Percentiles rank a stretch among this genome's conserved stretches.
phyloP scores from a whole-genome alignment of 2,329 filamentous ascomycete genomes.

The Hypoxylon sp. region DNA sequence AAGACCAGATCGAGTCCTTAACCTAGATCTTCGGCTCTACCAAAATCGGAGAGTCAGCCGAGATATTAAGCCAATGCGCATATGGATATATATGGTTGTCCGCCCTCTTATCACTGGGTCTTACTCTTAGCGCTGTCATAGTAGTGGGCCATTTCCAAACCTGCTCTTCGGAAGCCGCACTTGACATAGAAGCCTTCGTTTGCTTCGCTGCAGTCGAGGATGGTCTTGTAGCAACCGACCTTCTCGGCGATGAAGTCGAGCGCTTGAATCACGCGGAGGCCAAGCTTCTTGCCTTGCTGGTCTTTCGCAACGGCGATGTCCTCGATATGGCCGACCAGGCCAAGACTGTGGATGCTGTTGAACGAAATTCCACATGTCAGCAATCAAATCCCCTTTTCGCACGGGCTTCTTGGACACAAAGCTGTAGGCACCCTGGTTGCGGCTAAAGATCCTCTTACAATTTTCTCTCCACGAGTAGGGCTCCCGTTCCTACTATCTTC shows the following conservation, averaged over 20 bases:
- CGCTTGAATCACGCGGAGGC: conserved; percentile 91
- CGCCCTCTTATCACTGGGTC: conserved; percentile 43
- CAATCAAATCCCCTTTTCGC: conserved; percentile 10
- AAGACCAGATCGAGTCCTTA: conserved; percentile 30
- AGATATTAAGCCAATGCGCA: conserved; percentile 25
- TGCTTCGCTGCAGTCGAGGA: conserved; percentile 94
- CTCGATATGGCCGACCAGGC: conserved; percentile 93
- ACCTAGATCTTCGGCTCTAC: conserved; percentile 36
- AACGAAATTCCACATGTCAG: conserved; percentile 37
- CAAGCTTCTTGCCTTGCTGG: conserved; percentile 97
- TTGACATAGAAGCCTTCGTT: conserved; percentile 99
- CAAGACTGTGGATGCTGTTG: conserved; percentile 79
- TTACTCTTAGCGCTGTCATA: conserved; percentile 73
- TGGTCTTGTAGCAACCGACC: conserved; percentile 96
- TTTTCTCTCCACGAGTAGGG: conserved; percentile 92
- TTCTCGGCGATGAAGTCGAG: conserved; percentile 88
- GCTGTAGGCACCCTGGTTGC: not conserved
- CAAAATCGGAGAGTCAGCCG: conserved; percentile 28
- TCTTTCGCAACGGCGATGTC: conserved; percentile 96
- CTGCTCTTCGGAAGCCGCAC: conserved; percentile 93
- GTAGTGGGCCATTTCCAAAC: conserved; percentile 97
- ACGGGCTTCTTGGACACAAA: not conserved
- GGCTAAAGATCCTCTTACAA: conserved; percentile 69
- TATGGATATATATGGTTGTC: conserved; percentile 12
- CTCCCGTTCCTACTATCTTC: conserved; percentile 88